These are phyloP conservation scores for Diaporthe velutina DNA, from an alignment of 2,329 filamentous ascomycete genomes.

Conservation along the genomic window DNA sequence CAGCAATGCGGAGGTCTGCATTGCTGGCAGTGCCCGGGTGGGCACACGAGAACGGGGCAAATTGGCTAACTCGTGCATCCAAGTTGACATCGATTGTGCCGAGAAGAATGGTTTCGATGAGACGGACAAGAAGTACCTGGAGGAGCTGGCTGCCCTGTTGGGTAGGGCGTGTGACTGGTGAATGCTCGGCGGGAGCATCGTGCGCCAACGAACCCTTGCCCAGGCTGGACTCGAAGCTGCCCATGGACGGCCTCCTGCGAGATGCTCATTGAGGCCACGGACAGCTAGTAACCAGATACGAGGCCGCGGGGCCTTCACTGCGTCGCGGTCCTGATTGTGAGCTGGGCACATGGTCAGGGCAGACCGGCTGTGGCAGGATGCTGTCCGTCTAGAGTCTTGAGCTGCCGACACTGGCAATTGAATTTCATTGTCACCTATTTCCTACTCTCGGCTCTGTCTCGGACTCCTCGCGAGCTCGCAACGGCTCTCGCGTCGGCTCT, in stretches of 20 bases:
- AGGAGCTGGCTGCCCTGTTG: slow-evolving; percentile 73
- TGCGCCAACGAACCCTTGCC: not conserved
- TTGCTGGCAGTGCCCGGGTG: not conserved
- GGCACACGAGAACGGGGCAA: not conserved
- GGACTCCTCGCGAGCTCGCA: not conserved
- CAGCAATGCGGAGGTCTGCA: not conserved
- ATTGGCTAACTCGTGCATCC: not conserved
- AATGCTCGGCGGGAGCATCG: slow-evolving; percentile 16
- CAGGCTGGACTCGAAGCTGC: not conserved
- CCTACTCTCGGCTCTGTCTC: not conserved
- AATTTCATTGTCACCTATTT: not conserved
- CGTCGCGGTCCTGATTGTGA: slow-evolving; percentile 18
- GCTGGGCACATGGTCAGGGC: not conserved
- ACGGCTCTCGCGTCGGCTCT: not conserved
- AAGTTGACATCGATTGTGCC: slow-evolving; percentile 81
- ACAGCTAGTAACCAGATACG: not conserved
- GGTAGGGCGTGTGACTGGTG: slow-evolving; percentile 76
- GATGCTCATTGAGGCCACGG: not conserved
- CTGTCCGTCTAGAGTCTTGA: not conserved
- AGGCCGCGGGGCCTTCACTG: slow-evolving; percentile 39
- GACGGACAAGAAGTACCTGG: slow-evolving; percentile 74
- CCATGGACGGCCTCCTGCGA: not conserved
- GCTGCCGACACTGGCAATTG: not conserved
- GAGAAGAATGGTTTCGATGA: slow-evolving; percentile 76
- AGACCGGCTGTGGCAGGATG: not conserved